Base-by-base conservation (phyloP, 495 filamentous ascomycete species). In the Penicillium malachiteum region DNA sequence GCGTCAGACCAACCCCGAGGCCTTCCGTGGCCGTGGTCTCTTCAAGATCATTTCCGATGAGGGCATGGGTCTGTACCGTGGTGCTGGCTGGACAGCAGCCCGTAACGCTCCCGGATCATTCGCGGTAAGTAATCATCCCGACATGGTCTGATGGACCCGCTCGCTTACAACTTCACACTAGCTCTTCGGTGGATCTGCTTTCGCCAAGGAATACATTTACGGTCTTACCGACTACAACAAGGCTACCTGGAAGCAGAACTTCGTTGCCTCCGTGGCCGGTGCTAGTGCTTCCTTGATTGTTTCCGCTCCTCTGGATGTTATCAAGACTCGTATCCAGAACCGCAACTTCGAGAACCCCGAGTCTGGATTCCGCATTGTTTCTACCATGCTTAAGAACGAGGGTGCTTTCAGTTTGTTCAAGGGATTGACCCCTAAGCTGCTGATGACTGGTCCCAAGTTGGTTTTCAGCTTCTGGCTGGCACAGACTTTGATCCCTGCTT, bases 381-480 rank as follows among this genome's bases (percentile, higher is more conserved):
- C 84, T 17, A 96, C 89, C 62, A 99, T 99, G 94, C 79, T 87
- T 44, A 86, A 83, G 80, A 82, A 95, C 55, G 94, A 99, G 75
- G 94, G 94, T 9, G 59, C 85, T 54, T 76, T 79, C 18, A 85
- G 86, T 54, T 97, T 99, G 83, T 99, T 99, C 84, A 99, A 99
- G 83, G 94, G 94, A 13, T 73, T 99, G 52, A 89, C 89, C 42
- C 94, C 94, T 48, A 99, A 99, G 84, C 82, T 98, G 59, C 79
- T 98, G 64, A 97, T 97, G 92, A 98, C 94, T 17, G 94, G 94
- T 32, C 94, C 94, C 57, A 98, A 98, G 82, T 79, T 98, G 48
- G 92, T 97, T 53, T 98, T 98, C 82, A 96, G 92, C 60, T 99
- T 99, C 84, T 99, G 94, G 94, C 82, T 99, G 62, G 94, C 92